Evolutionary conservation across 495 filamentous ascomycete genomes (phyloP), one percentile per base, ranked within the genome.

Genomic region (Rostrohypoxylon terebratum): DNA sequence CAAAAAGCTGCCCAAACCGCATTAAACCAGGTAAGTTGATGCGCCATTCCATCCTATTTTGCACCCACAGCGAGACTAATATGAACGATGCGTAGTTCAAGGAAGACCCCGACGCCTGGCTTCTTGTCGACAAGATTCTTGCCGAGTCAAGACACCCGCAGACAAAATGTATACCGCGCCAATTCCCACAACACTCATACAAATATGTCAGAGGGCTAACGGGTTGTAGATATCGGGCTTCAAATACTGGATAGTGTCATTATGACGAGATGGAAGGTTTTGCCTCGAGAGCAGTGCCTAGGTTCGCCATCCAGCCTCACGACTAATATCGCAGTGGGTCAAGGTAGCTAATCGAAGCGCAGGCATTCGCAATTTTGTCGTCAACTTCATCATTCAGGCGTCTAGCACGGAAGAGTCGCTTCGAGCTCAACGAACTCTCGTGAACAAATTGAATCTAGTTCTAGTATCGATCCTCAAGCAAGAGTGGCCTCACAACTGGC

Each of bases 401-500:
- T 98, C 96, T 28, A 87, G 85, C 75, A 91, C 92, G 34, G 95
- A 98, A 78, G 94, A 97, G 76, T 91, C 89, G 68, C 86, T 97
- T 40, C 90, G 89, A 72, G 83, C 84, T 60, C 90, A 99, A 77
- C 89, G 92, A 66, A 92, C 93, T 44, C 91, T 99, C 31, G 80
- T 99, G 75, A 98, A 98, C 85, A 98, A 99, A 83, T 88, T 99
- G 50, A 98, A 99, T 71, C 88, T 99, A 59, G 95, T 98, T 21
- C 90, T 99, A 59, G 93, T 99, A 70, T 97, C 93, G 38, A 96
- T 99, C 63, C 83, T 99, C 75, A 99, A 99, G 85, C 96, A 99
- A 81, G 96, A 99, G 81, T 99, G 96, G 96, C 96, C 96, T n/a
- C 95, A 98, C 79, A 96, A 98, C 84, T 99, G 96, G 96, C 96